Conservation (phyloP, 1,284 basidiomycete species). For the Taiwanofungus camphoratus region DNA sequence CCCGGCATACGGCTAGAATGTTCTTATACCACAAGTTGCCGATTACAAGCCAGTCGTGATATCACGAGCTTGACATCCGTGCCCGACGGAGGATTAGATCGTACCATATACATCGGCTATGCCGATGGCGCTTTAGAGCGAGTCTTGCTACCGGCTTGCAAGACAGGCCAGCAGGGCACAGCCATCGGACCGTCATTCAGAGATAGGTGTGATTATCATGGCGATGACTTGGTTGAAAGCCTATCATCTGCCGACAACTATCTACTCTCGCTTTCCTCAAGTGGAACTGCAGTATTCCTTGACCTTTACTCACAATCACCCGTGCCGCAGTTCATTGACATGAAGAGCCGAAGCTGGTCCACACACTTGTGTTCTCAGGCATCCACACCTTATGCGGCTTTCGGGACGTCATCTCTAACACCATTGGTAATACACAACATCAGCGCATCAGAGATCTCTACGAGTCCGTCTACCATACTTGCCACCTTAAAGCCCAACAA, state of each 20-base stretch:
- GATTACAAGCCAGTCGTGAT: conserved; percentile 36
- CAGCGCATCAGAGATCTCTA: conserved; percentile 37
- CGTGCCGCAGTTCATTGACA: conserved; percentile 31
- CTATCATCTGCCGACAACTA: conserved; percentile 40
- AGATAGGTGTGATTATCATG: conserved; percentile 29
- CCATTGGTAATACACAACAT: conserved; percentile 57
- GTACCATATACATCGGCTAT: conserved; percentile 53
- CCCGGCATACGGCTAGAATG: conserved; percentile 48
- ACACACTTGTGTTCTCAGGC: conserved; percentile 46
- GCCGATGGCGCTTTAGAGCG: conserved; percentile 54
- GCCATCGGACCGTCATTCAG: conserved; percentile 15
- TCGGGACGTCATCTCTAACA: conserved; percentile 55
- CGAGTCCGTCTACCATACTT: conserved; percentile 42
- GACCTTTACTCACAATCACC: conserved; percentile 21
- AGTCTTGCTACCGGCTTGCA: conserved; percentile 31
- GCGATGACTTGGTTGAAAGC: conserved; percentile 47
- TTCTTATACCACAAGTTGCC: conserved; percentile 35
- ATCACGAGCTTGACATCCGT: conserved; percentile 48
- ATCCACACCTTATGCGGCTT: conserved; percentile 54
- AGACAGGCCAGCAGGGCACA: conserved; percentile 16
- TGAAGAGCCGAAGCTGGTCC: conserved; percentile 54
- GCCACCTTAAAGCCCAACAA: conserved; percentile 27
- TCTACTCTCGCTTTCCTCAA: conserved; percentile 52
- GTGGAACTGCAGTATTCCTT: conserved; percentile 43
- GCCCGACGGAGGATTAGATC: conserved; percentile 42